Evolutionary conservation across 2,329 filamentous ascomycete species (phyloP).

Genomic region (Cladorrhinum sp.): DNA sequence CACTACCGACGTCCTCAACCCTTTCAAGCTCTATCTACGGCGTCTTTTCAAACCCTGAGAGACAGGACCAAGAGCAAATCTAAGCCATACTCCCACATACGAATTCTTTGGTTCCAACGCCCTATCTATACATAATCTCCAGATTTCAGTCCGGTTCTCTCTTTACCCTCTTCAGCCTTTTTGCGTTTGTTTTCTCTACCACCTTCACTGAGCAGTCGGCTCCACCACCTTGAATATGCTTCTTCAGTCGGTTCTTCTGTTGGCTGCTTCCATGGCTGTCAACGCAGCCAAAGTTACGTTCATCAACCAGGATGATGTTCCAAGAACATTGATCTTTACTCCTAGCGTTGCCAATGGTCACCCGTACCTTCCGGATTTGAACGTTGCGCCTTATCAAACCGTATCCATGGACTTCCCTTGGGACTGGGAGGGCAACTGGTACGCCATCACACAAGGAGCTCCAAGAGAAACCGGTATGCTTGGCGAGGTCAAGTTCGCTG

Average conservation of each 20-base stretch:
- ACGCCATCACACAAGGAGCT: constrained; percentile 35
- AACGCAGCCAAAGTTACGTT: constrained; percentile 52
- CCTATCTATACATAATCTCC: neutral
- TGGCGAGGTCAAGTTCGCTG: constrained; percentile 37
- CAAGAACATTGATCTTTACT: constrained; percentile 52
- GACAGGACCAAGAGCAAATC: neutral
- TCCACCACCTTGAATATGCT: constrained; percentile 46
- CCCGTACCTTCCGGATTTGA: constrained; percentile 28
- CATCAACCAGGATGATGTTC: constrained; percentile 52
- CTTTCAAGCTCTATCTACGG: neutral
- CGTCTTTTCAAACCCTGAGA: neutral
- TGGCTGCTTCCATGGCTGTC: constrained; percentile 42
- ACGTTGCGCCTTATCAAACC: constrained; percentile 38
- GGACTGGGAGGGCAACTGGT: constrained; percentile 34
- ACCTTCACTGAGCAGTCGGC: neutral
- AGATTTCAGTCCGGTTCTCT: neutral
- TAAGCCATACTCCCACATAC: neutral
- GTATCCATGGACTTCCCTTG: constrained; percentile 36
- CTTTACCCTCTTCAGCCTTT: neutral
- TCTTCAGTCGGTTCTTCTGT: constrained; percentile 46
- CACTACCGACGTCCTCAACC: no score
- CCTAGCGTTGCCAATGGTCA: constrained; percentile 36
- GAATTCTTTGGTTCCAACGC: neutral
- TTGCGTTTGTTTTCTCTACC: neutral
- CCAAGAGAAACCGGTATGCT: constrained; percentile 37